phyloP scores from a whole-genome alignment of 441 rosid species.

The Breynia disticha region DNA sequence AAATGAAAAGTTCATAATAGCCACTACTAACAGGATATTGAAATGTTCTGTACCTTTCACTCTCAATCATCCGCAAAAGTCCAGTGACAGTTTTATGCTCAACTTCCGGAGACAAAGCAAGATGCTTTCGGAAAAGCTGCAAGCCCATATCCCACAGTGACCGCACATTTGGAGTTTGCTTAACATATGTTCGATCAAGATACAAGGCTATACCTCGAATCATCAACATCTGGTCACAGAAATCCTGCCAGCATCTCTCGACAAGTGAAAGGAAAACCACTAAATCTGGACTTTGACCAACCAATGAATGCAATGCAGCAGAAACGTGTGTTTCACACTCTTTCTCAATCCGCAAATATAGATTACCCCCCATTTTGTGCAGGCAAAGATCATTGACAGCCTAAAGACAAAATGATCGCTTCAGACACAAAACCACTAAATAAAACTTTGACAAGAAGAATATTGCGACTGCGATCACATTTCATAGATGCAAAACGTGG shows the following conservation, averaged over 20 bases:
- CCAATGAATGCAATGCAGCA: slow-evolving; percentile 66
- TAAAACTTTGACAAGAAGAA: background rate
- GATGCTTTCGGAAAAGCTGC: slow-evolving; percentile 87
- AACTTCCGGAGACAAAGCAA: slow-evolving; percentile 75
- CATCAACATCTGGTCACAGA: slow-evolving; percentile 93
- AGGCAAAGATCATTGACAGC: slow-evolving; percentile 90
- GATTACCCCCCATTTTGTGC: slow-evolving; percentile 91
- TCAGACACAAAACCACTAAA: slow-evolving; percentile 9
- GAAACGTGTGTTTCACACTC: slow-evolving; percentile 84
- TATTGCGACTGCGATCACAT: too few species aligned
- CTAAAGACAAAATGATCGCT: slow-evolving; percentile 26
- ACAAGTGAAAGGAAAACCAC: slow-evolving; percentile 83
- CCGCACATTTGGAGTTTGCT: slow-evolving; percentile 73
- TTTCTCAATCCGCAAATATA: slow-evolving; percentile 77
- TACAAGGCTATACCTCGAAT: slow-evolving; percentile 92
- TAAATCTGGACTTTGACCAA: slow-evolving; percentile 93
- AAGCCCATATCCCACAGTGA: slow-evolving; percentile 98
- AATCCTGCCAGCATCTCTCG: slow-evolving; percentile 96
- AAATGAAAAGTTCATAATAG: too few species aligned
- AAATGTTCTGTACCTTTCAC: slow-evolving; percentile 57
- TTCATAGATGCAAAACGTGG: slow-evolving; percentile 4
- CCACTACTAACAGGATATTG: background rate
- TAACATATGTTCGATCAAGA: slow-evolving; percentile 86
- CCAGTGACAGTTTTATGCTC: slow-evolving; percentile 98
- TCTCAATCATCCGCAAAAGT: slow-evolving; percentile 89